Evolutionary conservation across 176 grass and related monocot genomes (phyloP), one percentile per base, ranked within the genome.

Genomic region (Aegilops bicornis): DNA sequence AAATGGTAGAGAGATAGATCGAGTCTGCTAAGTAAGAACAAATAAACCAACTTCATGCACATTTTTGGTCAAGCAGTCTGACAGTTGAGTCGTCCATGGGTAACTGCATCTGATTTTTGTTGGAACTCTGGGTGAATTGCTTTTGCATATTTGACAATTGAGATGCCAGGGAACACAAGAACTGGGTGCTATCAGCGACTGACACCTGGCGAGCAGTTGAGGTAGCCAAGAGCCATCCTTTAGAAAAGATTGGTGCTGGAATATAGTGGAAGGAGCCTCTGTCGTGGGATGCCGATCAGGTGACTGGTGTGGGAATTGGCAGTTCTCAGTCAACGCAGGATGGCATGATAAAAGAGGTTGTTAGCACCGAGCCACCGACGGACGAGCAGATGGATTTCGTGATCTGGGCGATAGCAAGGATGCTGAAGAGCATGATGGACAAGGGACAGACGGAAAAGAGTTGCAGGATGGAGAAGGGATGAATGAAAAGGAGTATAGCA

Each of bases 101-200:
- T 35, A n/a, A 22, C 19, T 20, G 7, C 32, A 0, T 78, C 11
- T 64, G 22, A 20, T 32, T 22, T 89, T 79, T 33, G 3, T 35
- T 47, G 69, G 7, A 64, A 61, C 2, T 87, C 87, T 65, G 7
- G 73, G 20, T 27, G n/a, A 68, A 31, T 74, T 64, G 77, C 5
- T 76, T 71, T 47, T 85, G 59, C 52, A 89, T 83, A 94, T 87
- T 87, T 90, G 82, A 87, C 84, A 14, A 80, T 89, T 36, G 86
- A 43, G 42, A 88, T 36, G 15, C 76, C 85, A 23, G 88, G 73
- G 73, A 89, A 95, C 93, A 90, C 80, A 98, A 91, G 35, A 95
- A 82, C 91, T 73, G 93, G 10, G 84, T 92, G 37, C 64, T 98
- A 52, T 98, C 89, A 0, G 91, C 91, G 36, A 77, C 84, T 0